These are phyloP conservation scores for Gracilariopsis chorda DNA, from an alignment of 23 red algal genomes.

Conservation along the genomic window DNA sequence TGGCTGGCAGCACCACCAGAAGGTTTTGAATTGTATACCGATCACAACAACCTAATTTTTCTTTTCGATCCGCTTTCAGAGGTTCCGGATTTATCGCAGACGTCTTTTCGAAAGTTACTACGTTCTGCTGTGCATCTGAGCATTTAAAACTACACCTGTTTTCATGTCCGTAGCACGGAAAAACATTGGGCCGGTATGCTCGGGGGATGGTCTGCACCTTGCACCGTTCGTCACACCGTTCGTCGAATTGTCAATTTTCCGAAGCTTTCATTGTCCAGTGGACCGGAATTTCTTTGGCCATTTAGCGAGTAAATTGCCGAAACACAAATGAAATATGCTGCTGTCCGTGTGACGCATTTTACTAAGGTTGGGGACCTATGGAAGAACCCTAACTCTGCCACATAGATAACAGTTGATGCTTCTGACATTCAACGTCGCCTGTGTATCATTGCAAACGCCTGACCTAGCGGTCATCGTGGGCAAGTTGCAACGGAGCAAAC, in stretches of 20 bases:
- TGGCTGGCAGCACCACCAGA: background rate
- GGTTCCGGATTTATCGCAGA: background rate
- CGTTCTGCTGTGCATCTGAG: background rate
- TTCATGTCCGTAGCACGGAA: background rate
- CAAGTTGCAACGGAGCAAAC: background rate
- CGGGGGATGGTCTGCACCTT: background rate
- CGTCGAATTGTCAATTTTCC: background rate
- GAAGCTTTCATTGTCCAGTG: background rate
- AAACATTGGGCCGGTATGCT: conserved; percentile 14
- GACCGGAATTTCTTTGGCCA: background rate
- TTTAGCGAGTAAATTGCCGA: background rate
- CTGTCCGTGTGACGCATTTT: background rate
- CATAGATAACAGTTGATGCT: conserved; percentile 4
- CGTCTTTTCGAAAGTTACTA: background rate
- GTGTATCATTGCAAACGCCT: conserved; percentile 14
- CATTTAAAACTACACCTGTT: conserved; percentile 19
- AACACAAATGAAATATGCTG: background rate
- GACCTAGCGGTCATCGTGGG: background rate
- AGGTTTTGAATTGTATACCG: background rate
- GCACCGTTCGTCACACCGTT: background rate
- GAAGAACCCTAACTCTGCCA: background rate
- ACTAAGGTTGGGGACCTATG: background rate
- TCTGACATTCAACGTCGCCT: background rate
- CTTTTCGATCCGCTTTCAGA: background rate
- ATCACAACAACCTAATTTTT: conserved; percentile 1